These are phyloP conservation scores for Raphidocelis subcapitata DNA, from an alignment of 139 green algal genomes.

Conservation along the genomic window DNA sequence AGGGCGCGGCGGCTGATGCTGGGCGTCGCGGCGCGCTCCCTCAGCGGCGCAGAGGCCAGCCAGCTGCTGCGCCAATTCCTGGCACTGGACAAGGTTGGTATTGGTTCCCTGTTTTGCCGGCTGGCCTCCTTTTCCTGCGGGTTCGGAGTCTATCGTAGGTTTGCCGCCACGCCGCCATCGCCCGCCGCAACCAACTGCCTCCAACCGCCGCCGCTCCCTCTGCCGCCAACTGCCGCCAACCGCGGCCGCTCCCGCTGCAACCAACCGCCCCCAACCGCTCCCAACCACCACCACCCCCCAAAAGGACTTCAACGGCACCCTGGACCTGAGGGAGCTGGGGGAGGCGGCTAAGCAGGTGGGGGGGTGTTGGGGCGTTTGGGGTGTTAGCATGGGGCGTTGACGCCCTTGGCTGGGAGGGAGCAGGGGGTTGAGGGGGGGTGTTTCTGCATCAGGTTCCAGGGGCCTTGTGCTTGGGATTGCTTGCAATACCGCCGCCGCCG, in stretches of 20 bases:
- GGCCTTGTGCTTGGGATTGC: too few species aligned
- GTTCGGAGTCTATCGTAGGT: too few species aligned
- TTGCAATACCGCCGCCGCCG: too few species aligned
- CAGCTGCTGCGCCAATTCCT: constrained; percentile 41
- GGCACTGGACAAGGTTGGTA: constrained; percentile 23
- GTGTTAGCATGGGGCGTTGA: too few species aligned
- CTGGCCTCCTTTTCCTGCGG: too few species aligned
- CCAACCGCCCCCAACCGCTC: not conserved
- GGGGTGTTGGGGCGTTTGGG: not conserved
- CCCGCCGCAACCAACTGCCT: too few species aligned
- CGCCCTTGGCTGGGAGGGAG: not conserved
- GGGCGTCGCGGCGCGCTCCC: constrained; percentile 43
- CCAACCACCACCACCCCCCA: not conserved
- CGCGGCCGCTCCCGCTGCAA: too few species aligned
- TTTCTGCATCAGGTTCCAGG: not conserved
- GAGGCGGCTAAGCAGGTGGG: constrained; percentile 37
- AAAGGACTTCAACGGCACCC: constrained; percentile 42
- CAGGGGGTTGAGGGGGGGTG: not conserved
- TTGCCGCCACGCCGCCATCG: too few species aligned
- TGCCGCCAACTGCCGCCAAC: too few species aligned
- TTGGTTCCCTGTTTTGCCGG: too few species aligned
- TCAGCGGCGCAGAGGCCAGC: constrained; percentile 38
- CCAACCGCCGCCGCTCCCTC: too few species aligned
- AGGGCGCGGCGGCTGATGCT: constrained; percentile 51
- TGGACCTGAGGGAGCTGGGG: constrained; percentile 48